Evolutionary conservation across 441 rosid species (phyloP), one percentile per base, ranked within the genome.

Genomic region (Corymbia calophylla): DNA sequence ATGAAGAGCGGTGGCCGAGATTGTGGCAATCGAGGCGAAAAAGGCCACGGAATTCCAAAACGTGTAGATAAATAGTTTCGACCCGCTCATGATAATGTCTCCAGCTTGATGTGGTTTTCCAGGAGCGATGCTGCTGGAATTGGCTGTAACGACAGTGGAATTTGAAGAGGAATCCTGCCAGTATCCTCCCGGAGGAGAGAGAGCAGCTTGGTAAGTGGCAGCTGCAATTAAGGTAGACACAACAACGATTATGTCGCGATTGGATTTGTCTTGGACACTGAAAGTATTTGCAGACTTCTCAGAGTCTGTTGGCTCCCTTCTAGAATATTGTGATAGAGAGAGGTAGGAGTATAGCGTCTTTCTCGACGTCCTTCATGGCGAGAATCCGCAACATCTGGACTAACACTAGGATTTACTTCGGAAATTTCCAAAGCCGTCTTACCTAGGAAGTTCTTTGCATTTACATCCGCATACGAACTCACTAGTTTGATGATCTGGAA

Each of bases 41-140:
- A 56, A 58, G 0, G 62, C 62, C 62, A 0, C 0, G 62, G 62
- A 58, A 58, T 58, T 23, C 13, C 0, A 4, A 29, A 58, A 0
- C 62, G 3, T 58, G 62, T 58, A 4, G 29, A 58, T 23, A 58
- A 0, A 2, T 58, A 58, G 62, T 0, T 13, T 58, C 62, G 0
- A 58, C 62, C 62, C 62, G 62, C 29, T 58, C 62, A 58, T 27
- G 62, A 58, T 58, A 58, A 58, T 23, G 62, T 58, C 62, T 58
- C 29, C 29, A 0, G 62, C 62, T 58, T 58, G 13, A 58, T 58
- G 62, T 58, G 62, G 62, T 58, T 58, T 58, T 29, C 62, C 62
- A 58, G 10, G 14, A 58, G 29, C 62, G 25, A 58, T 58, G 62
- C 62, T 4, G 62, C 62, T 58, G 14, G 29, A 23, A 58, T 58